A percentile compares a stretch with the other conserved stretches of the same genome.
Evolutionary conservation across 2,329 filamentous ascomycete species (phyloP).

Genomic region (Hymenoscyphus scutula): DNA sequence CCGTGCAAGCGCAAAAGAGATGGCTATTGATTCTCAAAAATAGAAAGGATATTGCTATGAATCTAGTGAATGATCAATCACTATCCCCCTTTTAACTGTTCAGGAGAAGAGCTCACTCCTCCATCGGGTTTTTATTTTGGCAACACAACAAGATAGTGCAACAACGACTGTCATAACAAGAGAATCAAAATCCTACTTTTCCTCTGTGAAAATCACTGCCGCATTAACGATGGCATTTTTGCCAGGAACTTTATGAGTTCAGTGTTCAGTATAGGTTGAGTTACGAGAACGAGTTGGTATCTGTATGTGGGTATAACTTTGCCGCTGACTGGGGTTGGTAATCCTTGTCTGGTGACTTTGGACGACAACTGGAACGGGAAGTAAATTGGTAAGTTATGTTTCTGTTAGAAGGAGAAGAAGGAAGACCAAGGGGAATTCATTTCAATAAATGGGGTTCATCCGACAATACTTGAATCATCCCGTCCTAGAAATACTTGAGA

Average conservation of each 20-base stretch:
- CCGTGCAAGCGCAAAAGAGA: no score
- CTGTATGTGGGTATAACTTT: neutral
- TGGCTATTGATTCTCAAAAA: no score
- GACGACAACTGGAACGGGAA: neutral
- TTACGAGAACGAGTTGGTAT: neutral
- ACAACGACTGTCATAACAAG: constrained; percentile 20
- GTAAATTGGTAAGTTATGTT: no score
- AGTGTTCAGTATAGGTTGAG: neutral
- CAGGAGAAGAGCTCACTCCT: no score
- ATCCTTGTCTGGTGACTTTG: neutral
- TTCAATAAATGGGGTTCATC: no score
- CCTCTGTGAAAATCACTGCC: constrained; percentile 41
- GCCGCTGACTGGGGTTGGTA: neutral
- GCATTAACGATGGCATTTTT: constrained; percentile 42
- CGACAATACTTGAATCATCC: no score
- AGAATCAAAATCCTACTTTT: constrained; percentile 35
- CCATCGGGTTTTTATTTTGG: neutral
- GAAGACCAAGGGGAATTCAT: no score
- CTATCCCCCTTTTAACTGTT: no score
- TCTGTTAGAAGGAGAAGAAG: no score
- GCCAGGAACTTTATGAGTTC: constrained; percentile 36
- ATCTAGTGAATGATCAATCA: no score
- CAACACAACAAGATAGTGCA: neutral
- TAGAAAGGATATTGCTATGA: no score
- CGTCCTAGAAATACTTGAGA: no score